Evolutionary conservation across 2,329 filamentous ascomycete species (phyloP).

Genomic region (Alternaria sp.): DNA sequence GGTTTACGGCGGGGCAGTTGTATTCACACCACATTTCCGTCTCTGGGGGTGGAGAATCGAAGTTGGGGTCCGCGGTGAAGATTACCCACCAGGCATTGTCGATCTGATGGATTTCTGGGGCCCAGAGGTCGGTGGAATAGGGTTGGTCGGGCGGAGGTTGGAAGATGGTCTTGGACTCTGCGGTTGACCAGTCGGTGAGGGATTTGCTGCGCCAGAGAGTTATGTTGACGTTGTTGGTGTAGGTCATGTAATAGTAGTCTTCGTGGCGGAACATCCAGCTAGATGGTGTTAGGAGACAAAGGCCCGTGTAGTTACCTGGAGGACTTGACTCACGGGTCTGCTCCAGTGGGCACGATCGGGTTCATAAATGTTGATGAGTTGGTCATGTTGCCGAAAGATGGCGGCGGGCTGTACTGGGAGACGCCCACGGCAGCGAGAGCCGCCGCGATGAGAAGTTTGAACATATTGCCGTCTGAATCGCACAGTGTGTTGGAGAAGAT

Average conservation of each 20-base stretch:
- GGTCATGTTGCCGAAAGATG: constrained; percentile 15
- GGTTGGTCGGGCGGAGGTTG: constrained; percentile 52
- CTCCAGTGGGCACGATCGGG: constrained; percentile 54
- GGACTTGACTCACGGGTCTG: constrained; percentile 52
- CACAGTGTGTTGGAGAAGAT: background rate
- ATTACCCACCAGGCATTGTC: constrained; percentile 61
- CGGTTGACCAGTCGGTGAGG: constrained; percentile 57
- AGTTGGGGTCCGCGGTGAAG: constrained; percentile 61
- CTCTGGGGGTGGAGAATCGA: constrained; percentile 58
- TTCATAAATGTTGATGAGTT: constrained; percentile 55
- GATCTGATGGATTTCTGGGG: constrained; percentile 61
- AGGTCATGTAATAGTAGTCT: constrained; percentile 57
- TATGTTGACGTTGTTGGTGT: constrained; percentile 56
- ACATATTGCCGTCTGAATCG: constrained; percentile 21
- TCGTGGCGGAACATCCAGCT: constrained; percentile 56
- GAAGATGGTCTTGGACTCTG: constrained; percentile 56
- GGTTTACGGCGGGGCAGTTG: constrained; percentile 61
- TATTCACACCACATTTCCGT: constrained; percentile 60
- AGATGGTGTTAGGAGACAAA: background rate
- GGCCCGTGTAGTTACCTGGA: background rate
- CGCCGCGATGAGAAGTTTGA: constrained; percentile 27
- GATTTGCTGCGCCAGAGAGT: constrained; percentile 54
- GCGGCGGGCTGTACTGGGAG: constrained; percentile 28
- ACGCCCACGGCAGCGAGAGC: constrained; percentile 28
- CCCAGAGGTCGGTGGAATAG: constrained; percentile 61